Evolutionary conservation across 2,329 filamentous ascomycete species (phyloP).

Genomic region (Drechslera avenae): DNA sequence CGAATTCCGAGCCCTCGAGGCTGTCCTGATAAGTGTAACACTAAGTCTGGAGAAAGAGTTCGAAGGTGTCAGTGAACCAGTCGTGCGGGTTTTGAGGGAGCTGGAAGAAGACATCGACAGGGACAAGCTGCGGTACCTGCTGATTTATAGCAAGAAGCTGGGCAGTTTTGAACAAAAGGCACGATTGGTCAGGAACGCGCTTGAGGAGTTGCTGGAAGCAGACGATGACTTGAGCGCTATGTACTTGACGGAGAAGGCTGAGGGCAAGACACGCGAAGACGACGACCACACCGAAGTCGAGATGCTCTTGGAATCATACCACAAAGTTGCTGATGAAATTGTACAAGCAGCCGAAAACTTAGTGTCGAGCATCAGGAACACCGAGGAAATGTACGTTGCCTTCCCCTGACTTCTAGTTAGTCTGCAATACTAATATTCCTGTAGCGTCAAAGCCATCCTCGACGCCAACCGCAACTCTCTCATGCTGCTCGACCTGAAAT

Average conservation of each 20-base stretch:
- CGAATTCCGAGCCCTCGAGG: conserved; percentile 94
- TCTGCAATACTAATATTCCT: conserved; percentile 22
- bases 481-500: conserved; percentile 96
- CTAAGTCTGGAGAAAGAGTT: conserved; percentile 92
- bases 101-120: conserved; percentile 96
- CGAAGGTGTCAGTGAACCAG: conserved; percentile 88
- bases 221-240: conserved; percentile 94
- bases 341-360: conserved; percentile 93
- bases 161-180: conserved; percentile 98
- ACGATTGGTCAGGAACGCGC: conserved; percentile 88
- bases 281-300: conserved; percentile 96
- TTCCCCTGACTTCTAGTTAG: not conserved
- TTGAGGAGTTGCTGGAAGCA: conserved; percentile 92
- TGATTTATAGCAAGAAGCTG: conserved; percentile 93
- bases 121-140: conserved; percentile 85
- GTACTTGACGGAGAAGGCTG: conserved; percentile 90
- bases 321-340: conserved; percentile 97
- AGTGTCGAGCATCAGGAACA: conserved; percentile 94
- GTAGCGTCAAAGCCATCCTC: conserved; percentile 89
- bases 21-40: conserved; percentile 91
- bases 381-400: conserved; percentile 85
- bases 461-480: conserved; percentile 98
- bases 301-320: conserved; percentile 94
- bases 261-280: conserved; percentile 72
- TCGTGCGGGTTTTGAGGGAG: conserved; percentile 84